Evolutionary conservation across 2,329 filamentous ascomycete genomes (phyloP).

Genomic region (Lachnellula arida): DNA sequence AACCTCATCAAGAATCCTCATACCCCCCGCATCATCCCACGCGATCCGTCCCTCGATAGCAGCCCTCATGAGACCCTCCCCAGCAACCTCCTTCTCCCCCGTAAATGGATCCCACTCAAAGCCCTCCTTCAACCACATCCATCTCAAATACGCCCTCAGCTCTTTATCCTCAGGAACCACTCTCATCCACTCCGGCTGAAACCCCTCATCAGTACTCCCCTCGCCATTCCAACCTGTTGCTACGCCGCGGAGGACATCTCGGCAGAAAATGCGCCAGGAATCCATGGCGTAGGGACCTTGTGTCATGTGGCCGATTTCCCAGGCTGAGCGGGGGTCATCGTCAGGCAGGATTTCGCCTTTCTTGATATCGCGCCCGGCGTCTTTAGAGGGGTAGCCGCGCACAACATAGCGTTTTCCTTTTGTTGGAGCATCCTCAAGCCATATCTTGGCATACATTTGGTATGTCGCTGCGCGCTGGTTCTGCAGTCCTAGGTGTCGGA

Average conservation of each 20-base stretch:
- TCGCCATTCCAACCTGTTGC: constrained; percentile 63
- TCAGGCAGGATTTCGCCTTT: constrained; percentile 44
- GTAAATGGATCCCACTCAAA: constrained; percentile 75
- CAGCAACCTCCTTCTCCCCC: constrained; percentile 54
- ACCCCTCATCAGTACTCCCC: constrained; percentile 41
- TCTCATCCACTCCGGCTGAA: constrained; percentile 87
- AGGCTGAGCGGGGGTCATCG: constrained; percentile 41
- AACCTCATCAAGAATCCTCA: constrained; percentile 35
- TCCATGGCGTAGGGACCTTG: constrained; percentile 80
- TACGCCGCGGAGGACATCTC: constrained; percentile 67
- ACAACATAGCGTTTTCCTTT: constrained; percentile 53
- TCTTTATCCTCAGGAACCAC: constrained; percentile 83
- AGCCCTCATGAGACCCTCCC: constrained; percentile 48
- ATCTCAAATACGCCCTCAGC: constrained; percentile 76
- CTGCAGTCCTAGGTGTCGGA: constrained; percentile 67
- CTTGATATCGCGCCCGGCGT: constrained; percentile 45
- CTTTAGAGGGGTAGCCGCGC: constrained; percentile 48
- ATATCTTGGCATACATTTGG: constrained; percentile 64
- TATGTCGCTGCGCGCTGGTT: constrained; percentile 62
- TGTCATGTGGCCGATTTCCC: constrained; percentile 84
- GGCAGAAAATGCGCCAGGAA: constrained; percentile 90
- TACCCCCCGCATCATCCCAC: constrained; percentile 32
- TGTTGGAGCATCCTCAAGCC: constrained; percentile 59
- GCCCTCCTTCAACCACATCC: constrained; percentile 89
- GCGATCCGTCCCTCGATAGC: constrained; percentile 53